Percentiles rank a stretch among this genome's conserved stretches.
Conservation (phyloP, 1,284 basidiomycete genomes). For the Ceratobasidium sp. region DNA sequence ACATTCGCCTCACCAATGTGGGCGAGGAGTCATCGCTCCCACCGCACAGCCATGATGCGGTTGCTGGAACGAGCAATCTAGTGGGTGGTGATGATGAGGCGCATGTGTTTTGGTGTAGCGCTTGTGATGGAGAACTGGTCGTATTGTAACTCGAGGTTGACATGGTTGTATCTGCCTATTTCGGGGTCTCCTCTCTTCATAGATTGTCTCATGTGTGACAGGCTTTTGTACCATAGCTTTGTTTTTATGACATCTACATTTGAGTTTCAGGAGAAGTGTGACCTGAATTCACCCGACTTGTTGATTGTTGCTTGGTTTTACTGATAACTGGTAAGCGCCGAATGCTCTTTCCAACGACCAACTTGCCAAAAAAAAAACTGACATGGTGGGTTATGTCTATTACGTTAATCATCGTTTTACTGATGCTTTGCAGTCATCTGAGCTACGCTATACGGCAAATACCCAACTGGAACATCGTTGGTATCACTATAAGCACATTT, state of each 20-base stretch:
- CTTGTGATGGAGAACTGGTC: slow-evolving; percentile 78
- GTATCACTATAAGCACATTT: slow-evolving; percentile 47
- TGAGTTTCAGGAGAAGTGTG: not conserved
- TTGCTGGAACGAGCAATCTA: slow-evolving; percentile 51
- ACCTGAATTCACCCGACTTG: not conserved
- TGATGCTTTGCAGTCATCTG: slow-evolving; percentile 66
- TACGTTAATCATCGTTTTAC: not conserved
- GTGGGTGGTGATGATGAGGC: slow-evolving; percentile 73
- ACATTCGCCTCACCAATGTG: slow-evolving; percentile 23
- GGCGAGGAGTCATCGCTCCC: slow-evolving; percentile 39
- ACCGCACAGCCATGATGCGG: slow-evolving; percentile 18
- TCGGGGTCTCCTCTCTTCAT: not conserved
- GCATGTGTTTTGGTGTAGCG: slow-evolving; percentile 84
- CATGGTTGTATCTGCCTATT: not conserved
- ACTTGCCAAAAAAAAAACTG: not conserved
- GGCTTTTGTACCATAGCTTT: slow-evolving; percentile 7
- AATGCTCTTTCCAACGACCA: not conserved
- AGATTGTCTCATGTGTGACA: not conserved
- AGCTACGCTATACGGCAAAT: slow-evolving; percentile 91
- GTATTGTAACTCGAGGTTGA: slow-evolving; percentile 58
- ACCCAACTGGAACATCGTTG: slow-evolving; percentile 90
- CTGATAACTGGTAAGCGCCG: not conserved
- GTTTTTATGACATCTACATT: not conserved
- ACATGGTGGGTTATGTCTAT: slow-evolving; percentile 4
- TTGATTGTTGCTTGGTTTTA: not conserved